Evolutionary conservation across 805 yeast species (phyloP), one percentile per base, ranked within the genome.

Genomic region (Zygotorulaspora danielsina): DNA sequence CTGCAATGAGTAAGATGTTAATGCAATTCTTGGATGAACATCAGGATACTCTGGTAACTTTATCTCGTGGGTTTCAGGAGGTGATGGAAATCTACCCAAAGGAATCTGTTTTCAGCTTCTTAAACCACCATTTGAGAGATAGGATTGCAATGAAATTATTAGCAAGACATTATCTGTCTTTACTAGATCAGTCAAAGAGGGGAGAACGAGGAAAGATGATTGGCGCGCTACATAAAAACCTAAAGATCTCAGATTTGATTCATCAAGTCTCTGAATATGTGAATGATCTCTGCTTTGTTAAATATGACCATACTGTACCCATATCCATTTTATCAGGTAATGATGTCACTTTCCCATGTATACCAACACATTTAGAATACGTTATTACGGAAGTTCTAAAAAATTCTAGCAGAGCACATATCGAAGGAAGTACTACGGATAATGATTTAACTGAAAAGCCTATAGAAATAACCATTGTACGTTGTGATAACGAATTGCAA

Each of bases 291-390:
- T 80, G 93, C 31, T 72, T 79, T 35, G 67, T 90, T 60, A 87
- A 88, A 61, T 90, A 86, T 53, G 96, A 90, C 53, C 81, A 79
- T 50, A 67, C 75, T 9, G 83, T 89, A 2, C 71, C 75, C 2
- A 59, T 87, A 15, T 55, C 64, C 17, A 72, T 88, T 19, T 80
- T 81, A 32, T 64, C 64, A 39, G 77, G 79, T n/a, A 66, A 65
- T 22, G 74, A 76, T 17, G 67, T 84, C 11, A 64, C 66, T 17
- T 78, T 89, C 57, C 90, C 96, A 0, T 90, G 87, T 59, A 82
- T 90, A 31, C 86, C 93, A 15, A 80, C 81, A 32, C 96, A 89
- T 57, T 62, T 93, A 37, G 96, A 90, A 57, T 90, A 93, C 56
- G 78, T 90, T 34, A 69, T 88, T 41, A 85, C 85, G 16, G 98